Percentiles rank a stretch among this genome's conserved stretches.
These are phyloP conservation scores for Eucalyptus guilfoylei DNA, from an alignment of 345 rosid species.

Conservation along the genomic window DNA sequence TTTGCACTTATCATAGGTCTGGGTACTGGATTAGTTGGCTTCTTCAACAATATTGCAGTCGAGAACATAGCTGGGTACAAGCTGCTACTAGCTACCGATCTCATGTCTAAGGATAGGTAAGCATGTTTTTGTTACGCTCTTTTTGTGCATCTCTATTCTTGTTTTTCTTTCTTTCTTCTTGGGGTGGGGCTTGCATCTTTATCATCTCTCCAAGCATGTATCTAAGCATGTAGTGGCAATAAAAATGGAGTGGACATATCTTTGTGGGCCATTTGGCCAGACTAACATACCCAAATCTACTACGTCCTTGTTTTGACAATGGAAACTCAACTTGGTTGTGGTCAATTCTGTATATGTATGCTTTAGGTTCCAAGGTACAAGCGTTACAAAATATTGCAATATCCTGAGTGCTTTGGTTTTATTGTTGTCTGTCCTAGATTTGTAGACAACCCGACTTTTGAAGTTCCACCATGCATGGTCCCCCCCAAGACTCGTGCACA, in stretches of 20 bases:
- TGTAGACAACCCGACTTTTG: neutral
- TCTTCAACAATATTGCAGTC: constrained; percentile 22
- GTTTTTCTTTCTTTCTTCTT: neutral
- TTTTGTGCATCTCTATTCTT: neutral
- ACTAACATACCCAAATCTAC: neutral
- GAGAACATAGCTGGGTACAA: constrained; percentile 36
- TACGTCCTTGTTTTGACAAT: neutral
- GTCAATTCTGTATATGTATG: neutral
- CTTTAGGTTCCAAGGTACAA: neutral
- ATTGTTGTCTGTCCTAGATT: neutral
- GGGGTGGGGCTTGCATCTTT: neutral
- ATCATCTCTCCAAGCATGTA: neutral
- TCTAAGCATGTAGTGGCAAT: neutral
- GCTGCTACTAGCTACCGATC: constrained; percentile 12
- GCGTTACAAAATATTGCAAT: neutral
- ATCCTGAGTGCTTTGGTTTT: neutral
- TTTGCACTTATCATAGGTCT: constrained; percentile 20
- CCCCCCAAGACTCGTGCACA: neutral
- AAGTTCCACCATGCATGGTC: neutral
- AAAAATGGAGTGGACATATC: neutral
- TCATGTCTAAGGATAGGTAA: constrained; percentile 14
- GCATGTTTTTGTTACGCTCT: neutral
- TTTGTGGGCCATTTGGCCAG: neutral
- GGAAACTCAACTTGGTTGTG: neutral
- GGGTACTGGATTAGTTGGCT: constrained; percentile 15